Percentiles rank a stretch among this genome's conserved stretches.
phyloP scores from a whole-genome alignment of 2,329 filamentous ascomycete species.

The Nemania diffusa region DNA sequence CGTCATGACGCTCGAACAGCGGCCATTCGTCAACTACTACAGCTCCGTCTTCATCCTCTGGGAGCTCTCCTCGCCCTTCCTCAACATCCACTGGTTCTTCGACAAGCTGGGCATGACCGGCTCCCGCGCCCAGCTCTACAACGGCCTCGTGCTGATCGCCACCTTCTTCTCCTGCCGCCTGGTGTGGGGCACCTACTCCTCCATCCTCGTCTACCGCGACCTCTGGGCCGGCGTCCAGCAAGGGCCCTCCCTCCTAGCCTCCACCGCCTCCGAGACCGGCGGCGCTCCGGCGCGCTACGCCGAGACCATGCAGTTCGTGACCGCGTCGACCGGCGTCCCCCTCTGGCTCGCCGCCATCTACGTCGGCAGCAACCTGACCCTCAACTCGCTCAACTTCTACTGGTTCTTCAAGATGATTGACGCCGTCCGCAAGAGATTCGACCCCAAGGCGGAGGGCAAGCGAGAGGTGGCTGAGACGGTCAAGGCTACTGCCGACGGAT shows the following conservation, averaged over 20 bases:
- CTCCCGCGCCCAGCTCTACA: conserved; percentile 77
- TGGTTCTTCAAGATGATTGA: conserved; percentile 91
- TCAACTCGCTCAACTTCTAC: conserved; percentile 82
- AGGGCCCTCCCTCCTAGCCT: conserved; percentile 50
- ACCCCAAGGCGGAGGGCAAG: conserved; percentile 55
- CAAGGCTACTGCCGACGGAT: conserved; percentile 41
- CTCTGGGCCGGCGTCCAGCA: conserved; percentile 69
- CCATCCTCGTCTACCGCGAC: conserved; percentile 75
- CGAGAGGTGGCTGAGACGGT: conserved; percentile 48
- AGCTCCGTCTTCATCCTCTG: conserved; percentile 84
- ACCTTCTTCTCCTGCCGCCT: conserved; percentile 83
- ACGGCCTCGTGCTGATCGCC: conserved; percentile 76
- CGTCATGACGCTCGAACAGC: conserved; percentile 57
- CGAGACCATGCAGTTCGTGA: conserved; percentile 63
- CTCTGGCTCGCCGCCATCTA: conserved; percentile 77
- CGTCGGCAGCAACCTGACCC: conserved; percentile 73
- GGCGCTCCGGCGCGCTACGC: conserved; percentile 52
- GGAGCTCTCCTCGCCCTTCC: conserved; percentile 85
- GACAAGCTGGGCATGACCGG: conserved; percentile 87
- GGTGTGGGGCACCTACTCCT: conserved; percentile 80
- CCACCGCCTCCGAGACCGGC: conserved; percentile 46
- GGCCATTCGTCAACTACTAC: conserved; percentile 87
- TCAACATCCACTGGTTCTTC: conserved; percentile 93
- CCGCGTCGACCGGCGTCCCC: conserved; percentile 65
- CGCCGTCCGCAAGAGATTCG: conserved; percentile 80